Percentiles rank a stretch among this genome's conserved stretches.
phyloP scores from a whole-genome alignment of 1,139 yeast genomes.

The Blastobotrys proliferans region DNA sequence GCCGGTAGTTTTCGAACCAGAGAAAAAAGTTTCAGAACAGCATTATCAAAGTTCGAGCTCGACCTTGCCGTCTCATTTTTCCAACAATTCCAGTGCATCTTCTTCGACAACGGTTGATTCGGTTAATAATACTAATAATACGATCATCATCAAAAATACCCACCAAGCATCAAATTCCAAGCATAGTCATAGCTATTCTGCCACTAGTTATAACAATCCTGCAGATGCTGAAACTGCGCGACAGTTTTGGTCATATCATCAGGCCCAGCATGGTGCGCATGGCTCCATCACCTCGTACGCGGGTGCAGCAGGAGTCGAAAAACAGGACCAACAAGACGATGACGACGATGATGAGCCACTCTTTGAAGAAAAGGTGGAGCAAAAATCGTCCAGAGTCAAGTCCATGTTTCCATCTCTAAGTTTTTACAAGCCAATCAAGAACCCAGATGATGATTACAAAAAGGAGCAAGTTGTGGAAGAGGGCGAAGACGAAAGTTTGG shows the following conservation, averaged over 20 bases:
- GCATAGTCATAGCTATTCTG: slow-evolving; percentile 8
- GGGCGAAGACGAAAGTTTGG: slow-evolving; percentile 6
- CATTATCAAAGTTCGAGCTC: slow-evolving; percentile 12
- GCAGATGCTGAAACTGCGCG: slow-evolving; percentile 13
- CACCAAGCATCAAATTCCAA: background rate
- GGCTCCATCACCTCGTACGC: slow-evolving; percentile 3
- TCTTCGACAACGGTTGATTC: slow-evolving; percentile 14
- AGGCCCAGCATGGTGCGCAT: slow-evolving; percentile 1
- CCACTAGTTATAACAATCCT: slow-evolving; percentile 5
- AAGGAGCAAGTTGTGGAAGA: slow-evolving; percentile 7
- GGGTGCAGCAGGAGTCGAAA: slow-evolving; percentile 10
- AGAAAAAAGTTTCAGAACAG: background rate
- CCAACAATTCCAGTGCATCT: slow-evolving; percentile 13
- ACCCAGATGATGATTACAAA: slow-evolving; percentile 8
- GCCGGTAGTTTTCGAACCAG: slow-evolving; percentile 10
- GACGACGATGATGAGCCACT: slow-evolving; percentile 12
- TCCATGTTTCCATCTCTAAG: slow-evolving; percentile 17
- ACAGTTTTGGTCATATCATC: slow-evolving; percentile 11
- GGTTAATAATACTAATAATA: slow-evolving; percentile 5
- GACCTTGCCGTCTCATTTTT: slow-evolving; percentile 12
- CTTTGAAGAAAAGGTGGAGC: slow-evolving; percentile 6
- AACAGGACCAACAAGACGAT: slow-evolving; percentile 6
- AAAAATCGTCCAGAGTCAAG: slow-evolving; percentile 14
- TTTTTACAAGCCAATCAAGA: slow-evolving; percentile 18
- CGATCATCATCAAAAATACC: background rate